Evolutionary conservation across 2,329 filamentous ascomycete genomes (phyloP), one percentile per base, ranked within the genome.

Genomic region (Colletotrichum tanaceti): DNA sequence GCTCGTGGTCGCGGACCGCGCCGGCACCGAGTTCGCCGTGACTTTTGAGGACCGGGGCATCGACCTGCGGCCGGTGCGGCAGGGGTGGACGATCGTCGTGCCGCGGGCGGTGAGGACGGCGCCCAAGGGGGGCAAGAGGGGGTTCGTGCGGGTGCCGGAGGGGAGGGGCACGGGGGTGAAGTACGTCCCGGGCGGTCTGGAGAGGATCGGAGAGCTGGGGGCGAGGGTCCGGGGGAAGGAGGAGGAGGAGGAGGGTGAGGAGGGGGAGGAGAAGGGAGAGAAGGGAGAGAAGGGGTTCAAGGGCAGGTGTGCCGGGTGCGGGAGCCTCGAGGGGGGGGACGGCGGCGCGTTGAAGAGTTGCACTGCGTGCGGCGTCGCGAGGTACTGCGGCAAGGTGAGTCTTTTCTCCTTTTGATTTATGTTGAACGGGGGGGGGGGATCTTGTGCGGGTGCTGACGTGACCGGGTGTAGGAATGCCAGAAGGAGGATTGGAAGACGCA

Each of bases 301-400:
- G 70, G 22, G 53, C 71, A 68, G 58, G 24, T 79, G 77, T 71
- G 75, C 67, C 61, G 72, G 43, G 6, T 79, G 79, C 41, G 74
- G 69, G 44, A 75, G 73, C 59, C 74, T 71, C 22, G 76, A 73
- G 20, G 74, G 74, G 16, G 71, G 69, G 65, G 67, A 35, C 5
- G 74, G 72, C 11, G 73, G 70, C n/a, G 55, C 63, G 61, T 62
- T 82, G 70, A 77, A 75, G 73, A 79, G 74, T 71, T 85, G 83
- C 71, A 81, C 79, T 13, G 82, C 80, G 10, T 85, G 83, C 70
- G 77, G 77, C 28, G 77, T 77, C 70, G 79, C 77, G n/a, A 76
- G 75, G 67, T 85, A 85, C 73, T 85, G 83, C 65, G 76, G 79
- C 32, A 83, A 83, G 80, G 83, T 84, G 63, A 76, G 78, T 74